phyloP scores from a whole-genome alignment of 1,284 basidiomycete genomes.

The Puccinia sorghi region DNA sequence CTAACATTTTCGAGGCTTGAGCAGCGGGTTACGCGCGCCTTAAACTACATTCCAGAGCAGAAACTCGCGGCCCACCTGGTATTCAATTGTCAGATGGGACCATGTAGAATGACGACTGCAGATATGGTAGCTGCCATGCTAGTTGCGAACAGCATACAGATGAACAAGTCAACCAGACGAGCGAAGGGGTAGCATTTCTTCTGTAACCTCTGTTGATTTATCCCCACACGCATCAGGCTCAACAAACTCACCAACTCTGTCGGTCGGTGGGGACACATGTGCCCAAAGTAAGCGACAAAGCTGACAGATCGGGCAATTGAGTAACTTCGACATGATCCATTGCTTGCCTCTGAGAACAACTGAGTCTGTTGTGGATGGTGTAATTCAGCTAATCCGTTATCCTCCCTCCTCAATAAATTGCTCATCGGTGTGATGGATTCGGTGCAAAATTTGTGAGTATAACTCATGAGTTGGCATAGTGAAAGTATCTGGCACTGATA shows the following conservation, averaged over 20 bases:
- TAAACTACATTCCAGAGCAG: constrained; percentile 63
- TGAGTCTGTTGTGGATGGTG: not conserved
- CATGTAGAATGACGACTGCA: constrained; percentile 70
- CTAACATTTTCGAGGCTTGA: constrained; percentile 77
- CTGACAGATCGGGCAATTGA: constrained; percentile 86
- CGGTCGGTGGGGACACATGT: constrained; percentile 54
- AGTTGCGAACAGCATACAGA: constrained; percentile 72
- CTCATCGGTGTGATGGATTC: constrained; percentile 48
- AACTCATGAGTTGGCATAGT: not conserved
- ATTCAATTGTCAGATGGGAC: constrained; percentile 85
- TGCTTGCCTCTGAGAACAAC: constrained; percentile 66
- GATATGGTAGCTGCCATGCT: constrained; percentile 78
- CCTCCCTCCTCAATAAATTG: not conserved
- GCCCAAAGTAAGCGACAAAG: constrained; percentile 84
- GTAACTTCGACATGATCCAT: constrained; percentile 62
- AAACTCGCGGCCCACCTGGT: constrained; percentile 67
- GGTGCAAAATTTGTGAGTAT: constrained; percentile 49
- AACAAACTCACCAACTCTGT: constrained; percentile 53
- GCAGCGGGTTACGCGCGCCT: constrained; percentile 69
- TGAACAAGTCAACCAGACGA: constrained; percentile 52
- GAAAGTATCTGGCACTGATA: not conserved
- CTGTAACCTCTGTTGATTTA: constrained; percentile 57
- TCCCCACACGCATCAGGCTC: constrained; percentile 65
- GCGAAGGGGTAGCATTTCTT: constrained; percentile 61
- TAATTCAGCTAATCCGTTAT: not conserved